Conservation (phyloP, 2,329 filamentous ascomycete genomes). For the Ciborinia camelliae region DNA sequence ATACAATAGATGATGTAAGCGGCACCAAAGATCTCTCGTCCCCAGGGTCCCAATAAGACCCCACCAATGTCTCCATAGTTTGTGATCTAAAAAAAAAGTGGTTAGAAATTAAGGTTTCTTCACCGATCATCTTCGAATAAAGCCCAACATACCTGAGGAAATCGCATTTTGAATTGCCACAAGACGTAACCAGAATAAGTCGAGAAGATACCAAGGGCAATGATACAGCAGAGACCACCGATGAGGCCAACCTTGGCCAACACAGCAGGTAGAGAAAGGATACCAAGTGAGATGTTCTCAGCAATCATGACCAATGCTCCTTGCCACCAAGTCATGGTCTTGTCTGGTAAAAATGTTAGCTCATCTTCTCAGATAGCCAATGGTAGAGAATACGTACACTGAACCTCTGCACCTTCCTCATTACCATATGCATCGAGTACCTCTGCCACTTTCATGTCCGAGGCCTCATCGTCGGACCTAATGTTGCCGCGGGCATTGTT, state of each 20-base stretch:
- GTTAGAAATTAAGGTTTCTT: background rate
- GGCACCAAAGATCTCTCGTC: slow-evolving; percentile 48
- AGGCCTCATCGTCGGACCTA: slow-evolving; percentile 17
- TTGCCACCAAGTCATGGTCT: slow-evolving; percentile 22
- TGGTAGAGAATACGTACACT: slow-evolving; percentile 18
- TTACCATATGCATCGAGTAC: slow-evolving; percentile 24
- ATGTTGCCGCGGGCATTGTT: slow-evolving; percentile 6
- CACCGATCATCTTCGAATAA: too few species aligned
- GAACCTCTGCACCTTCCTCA: slow-evolving; percentile 24
- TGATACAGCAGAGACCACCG: slow-evolving; percentile 46
- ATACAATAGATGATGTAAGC: slow-evolving; percentile 53
- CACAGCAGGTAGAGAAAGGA: slow-evolving; percentile 21
- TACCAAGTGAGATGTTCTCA: slow-evolving; percentile 23
- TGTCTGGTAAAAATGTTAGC: slow-evolving; percentile 7
- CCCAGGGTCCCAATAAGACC: slow-evolving; percentile 45
- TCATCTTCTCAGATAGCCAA: background rate
- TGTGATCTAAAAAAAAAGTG: background rate
- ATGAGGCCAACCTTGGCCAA: slow-evolving; percentile 20
- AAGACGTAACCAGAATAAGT: slow-evolving; percentile 61
- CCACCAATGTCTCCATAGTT: slow-evolving; percentile 57
- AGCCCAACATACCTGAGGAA: slow-evolving; percentile 44
- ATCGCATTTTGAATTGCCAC: slow-evolving; percentile 54
- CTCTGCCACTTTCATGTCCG: slow-evolving; percentile 23
- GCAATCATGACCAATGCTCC: slow-evolving; percentile 18
- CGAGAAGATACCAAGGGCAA: slow-evolving; percentile 51